A percentile compares a stretch with the other conserved stretches of the same genome.
Evolutionary conservation across 2,329 filamentous ascomycete genomes (phyloP).

Genomic region (Cladophialophora yegresii): DNA sequence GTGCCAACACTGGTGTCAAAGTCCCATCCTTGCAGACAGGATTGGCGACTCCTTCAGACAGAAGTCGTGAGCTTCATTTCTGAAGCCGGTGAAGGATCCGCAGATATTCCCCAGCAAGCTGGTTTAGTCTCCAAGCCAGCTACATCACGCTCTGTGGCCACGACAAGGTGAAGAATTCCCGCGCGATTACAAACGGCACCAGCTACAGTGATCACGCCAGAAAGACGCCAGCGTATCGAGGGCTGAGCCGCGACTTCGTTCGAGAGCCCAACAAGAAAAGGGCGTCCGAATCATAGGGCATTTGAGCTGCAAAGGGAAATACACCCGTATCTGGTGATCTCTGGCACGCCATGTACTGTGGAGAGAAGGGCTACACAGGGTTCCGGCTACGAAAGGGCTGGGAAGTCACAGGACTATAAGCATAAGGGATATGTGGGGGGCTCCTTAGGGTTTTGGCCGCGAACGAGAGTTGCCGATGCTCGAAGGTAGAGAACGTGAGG

Average conservation of each 20-base stretch:
- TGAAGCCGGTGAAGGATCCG: background rate
- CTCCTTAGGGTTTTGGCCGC: background rate
- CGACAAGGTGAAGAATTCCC: background rate
- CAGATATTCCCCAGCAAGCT: background rate
- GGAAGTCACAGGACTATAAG: background rate
- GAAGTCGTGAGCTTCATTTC: background rate
- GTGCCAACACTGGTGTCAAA: background rate
- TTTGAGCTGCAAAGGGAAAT: background rate
- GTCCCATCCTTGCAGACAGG: background rate
- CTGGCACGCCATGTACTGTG: background rate
- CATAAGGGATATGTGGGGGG: background rate
- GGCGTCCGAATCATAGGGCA: background rate
- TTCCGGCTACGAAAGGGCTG: background rate
- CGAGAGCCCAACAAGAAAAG: background rate
- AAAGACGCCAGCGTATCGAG: background rate
- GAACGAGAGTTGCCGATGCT: background rate
- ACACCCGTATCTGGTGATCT: background rate
- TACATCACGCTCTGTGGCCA: background rate
- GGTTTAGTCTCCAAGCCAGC: background rate
- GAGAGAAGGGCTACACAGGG: background rate
- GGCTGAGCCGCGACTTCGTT: background rate
- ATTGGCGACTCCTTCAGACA: background rate
- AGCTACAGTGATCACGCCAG: background rate
- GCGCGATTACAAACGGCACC: background rate
- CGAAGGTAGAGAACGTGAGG: background rate